phyloP scores from a whole-genome alignment of 2,329 filamentous ascomycete species.

The Phaeosphaeria sp. region DNA sequence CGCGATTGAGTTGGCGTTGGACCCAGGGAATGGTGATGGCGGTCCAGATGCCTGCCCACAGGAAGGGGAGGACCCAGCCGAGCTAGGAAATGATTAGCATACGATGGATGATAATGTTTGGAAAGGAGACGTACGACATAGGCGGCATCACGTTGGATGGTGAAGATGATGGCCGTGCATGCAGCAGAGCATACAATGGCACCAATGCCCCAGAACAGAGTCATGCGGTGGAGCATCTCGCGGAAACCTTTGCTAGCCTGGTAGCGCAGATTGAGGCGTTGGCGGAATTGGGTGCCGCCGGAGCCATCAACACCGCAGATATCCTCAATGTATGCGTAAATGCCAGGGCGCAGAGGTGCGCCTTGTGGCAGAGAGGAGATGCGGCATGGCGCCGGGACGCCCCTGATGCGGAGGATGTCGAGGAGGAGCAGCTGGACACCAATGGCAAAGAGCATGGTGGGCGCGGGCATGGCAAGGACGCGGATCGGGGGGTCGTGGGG shows the following conservation, averaged over 20 bases:
- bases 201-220: conserved; percentile 61
- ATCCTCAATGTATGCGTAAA: conserved; percentile 64
- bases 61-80: conserved; percentile 58
- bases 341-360: conserved; percentile 59
- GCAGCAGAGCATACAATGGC: conserved; percentile 49
- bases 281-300: conserved; percentile 60
- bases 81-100: conserved; percentile 36
- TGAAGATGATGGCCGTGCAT: conserved; percentile 56
- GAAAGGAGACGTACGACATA: conserved; percentile 51
- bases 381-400: conserved; percentile 56
- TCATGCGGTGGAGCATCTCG: conserved; percentile 59
- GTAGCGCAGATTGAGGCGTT: conserved; percentile 60
- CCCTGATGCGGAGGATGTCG: conserved; percentile 55
- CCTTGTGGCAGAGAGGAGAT: conserved; percentile 61
- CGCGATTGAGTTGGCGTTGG: conserved; percentile 43
- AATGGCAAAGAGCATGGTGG: conserved; percentile 61
- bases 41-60: conserved; percentile 58
- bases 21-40: conserved; percentile 56
- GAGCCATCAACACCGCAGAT: conserved; percentile 61
- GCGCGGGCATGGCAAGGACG: conserved; percentile 60
- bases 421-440: conserved; percentile 59
- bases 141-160: conserved; percentile 54
- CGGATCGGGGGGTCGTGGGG: conserved; percentile 59
- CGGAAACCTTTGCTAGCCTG: conserved; percentile 62
- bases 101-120: too few species aligned